Base-by-base conservation (phyloP, 169 alveolate species). In the Plasmodium gallinaceum region DNA sequence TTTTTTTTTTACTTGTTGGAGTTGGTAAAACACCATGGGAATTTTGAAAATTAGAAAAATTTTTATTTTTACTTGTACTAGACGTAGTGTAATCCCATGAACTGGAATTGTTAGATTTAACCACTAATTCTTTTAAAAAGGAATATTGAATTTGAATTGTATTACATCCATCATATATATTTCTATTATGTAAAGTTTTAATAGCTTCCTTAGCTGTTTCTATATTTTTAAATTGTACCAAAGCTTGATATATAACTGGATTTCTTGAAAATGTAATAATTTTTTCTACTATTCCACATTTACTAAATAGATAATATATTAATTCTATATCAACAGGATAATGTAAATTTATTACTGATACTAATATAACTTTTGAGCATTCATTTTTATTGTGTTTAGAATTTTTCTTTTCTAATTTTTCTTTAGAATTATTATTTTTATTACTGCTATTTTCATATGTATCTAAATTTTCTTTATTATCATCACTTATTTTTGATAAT, bases 291-390 rank as follows among this genome's bases (percentile, higher is more conserved):
- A 57, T 57, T 64, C 95, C 95, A 62, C 83, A 93, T 66, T 83
- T 90, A 52, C 92, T 78, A 73, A 93, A 93, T 64, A 93, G 86
- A 54, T 68, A 89, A 68, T 93, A 94, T 46, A 93, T 93, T 75
- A 93, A 68, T 26, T 93, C 95, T 51, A 93, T 73, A 69, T 93
- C 95, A 9, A 93, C 95, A 7, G 94, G 95, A 52, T 91, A 93
- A 43, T 88, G 87, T 16, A 93, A 39, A 64, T 93, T 90, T 7
- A 92, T 72, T 64, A 93, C 92, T 1, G 95, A 91, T 45, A 91
- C 95, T 43, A 91, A 74, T 7, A 93, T 68, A 32, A 93, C 94
- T 65, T 88, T 70, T 66, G 86, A 70, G 20, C 66, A 76, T 43
- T 65, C 95, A 10, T 62, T 46, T 62, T 62, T 64, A n/a, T 86